Conservation (phyloP, 2,329 filamentous ascomycete genomes). For the Hymenoscyphus scutula region DNA sequence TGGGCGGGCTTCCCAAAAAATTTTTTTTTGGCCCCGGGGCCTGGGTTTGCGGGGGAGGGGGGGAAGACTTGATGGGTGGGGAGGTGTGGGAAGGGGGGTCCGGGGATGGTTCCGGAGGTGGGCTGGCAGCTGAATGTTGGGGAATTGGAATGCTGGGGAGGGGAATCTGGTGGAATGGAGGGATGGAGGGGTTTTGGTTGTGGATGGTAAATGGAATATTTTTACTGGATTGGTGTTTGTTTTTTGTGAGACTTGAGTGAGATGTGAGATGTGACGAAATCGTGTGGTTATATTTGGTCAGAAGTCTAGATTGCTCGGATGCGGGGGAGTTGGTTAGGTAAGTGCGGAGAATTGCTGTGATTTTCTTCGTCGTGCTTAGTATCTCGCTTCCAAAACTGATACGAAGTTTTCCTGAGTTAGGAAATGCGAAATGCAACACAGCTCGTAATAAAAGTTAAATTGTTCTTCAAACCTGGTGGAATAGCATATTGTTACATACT, state of each 20-base stretch:
- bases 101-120: background rate
- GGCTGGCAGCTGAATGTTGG: background rate
- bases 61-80: background rate
- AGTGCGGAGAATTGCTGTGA: background rate
- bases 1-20: background rate
- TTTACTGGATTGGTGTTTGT: background rate
- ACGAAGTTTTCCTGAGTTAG: background rate
- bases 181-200: background rate
- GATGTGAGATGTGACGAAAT: background rate
- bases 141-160: background rate
- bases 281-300: background rate
- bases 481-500: background rate
- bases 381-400: background rate
- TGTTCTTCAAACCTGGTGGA: background rate
- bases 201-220: too few species aligned
- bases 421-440: background rate
- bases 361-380: background rate
- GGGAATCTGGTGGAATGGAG: background rate
- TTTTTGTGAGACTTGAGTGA: background rate
- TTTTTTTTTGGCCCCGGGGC: background rate
- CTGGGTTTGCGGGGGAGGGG: background rate
- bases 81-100: background rate
- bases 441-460: background rate
- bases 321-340: background rate
- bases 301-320: background rate